Conservation (phyloP, 352 stramenopile genomes). For the Pythium dissotocum region DNA sequence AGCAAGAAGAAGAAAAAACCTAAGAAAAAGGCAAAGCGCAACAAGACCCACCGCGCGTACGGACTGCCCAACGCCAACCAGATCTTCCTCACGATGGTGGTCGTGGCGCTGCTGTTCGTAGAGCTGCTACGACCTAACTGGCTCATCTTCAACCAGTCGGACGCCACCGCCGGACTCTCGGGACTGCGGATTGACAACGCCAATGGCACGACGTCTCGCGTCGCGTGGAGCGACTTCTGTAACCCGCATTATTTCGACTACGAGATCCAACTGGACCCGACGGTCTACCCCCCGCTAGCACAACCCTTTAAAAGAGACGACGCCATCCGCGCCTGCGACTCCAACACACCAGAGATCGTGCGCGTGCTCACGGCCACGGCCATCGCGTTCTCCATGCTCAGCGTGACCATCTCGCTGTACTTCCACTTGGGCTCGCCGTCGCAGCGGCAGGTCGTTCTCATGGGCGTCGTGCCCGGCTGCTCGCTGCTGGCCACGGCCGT, state of each 20-base stretch:
- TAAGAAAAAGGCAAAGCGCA: conserved; percentile 5
- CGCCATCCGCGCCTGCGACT: conserved; percentile 19
- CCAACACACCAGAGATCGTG: conserved; percentile 33
- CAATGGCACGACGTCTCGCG: conserved; percentile 38
- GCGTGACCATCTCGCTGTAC: conserved; percentile 52
- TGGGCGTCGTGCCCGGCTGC: conserved; percentile 55
- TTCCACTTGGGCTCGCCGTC: conserved; percentile 68
- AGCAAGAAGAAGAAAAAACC: conserved; percentile 1
- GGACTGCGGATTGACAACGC: conserved; percentile 39
- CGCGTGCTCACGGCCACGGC: conserved; percentile 45
- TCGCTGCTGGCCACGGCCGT: conserved; percentile 52
- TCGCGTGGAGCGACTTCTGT: conserved; percentile 63
- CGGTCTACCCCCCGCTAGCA: conserved; percentile 16
- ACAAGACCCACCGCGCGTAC: conserved; percentile 56
- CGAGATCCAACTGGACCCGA: conserved; percentile 26
- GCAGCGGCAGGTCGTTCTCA: conserved; percentile 54
- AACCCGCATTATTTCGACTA: conserved; percentile 29
- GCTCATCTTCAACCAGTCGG: conserved; percentile 45
- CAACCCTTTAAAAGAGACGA: conserved; percentile 18
- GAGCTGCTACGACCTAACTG: conserved; percentile 62
- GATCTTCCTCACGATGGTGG: conserved; percentile 64
- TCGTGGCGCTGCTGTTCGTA: conserved; percentile 61
- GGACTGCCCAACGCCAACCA: conserved; percentile 86
- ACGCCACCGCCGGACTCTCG: conserved; percentile 60
- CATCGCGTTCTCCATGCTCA: conserved; percentile 49